Evolutionary conservation across 2,329 filamentous ascomycete species (phyloP).

Genomic region (Fusarium sambucinum): DNA sequence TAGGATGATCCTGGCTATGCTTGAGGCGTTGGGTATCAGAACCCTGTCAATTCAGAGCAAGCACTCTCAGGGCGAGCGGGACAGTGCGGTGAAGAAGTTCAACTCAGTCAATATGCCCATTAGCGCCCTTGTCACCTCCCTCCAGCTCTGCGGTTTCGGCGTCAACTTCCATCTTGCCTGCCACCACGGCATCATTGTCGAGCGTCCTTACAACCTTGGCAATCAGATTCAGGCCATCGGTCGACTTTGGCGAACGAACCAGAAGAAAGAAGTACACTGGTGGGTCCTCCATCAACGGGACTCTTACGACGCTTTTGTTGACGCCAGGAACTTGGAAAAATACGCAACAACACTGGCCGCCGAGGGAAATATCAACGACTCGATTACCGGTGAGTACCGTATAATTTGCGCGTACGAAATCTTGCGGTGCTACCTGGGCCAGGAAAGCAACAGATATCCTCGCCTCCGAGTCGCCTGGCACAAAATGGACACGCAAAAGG

Average conservation of each 20-base stretch:
- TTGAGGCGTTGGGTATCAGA: no score
- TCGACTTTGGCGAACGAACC: background rate
- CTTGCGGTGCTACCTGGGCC: background rate
- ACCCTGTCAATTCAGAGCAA: no score
- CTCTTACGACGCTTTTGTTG: background rate
- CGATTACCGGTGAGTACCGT: background rate
- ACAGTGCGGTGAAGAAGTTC: background rate
- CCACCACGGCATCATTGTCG: background rate
- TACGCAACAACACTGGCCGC: background rate
- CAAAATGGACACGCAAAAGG: no score
- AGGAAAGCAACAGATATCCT: background rate
- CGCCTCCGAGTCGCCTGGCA: no score
- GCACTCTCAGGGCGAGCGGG: background rate
- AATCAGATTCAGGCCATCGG: background rate
- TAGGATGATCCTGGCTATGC: no score
- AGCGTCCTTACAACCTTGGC: background rate
- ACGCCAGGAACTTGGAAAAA: background rate
- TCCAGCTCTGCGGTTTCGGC: background rate
- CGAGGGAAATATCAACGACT: background rate
- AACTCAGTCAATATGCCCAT: fast-evolving
- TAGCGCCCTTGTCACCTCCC: background rate
- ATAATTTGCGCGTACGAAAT: slow-evolving; percentile 1
- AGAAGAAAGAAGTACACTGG: background rate
- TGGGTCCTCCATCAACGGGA: background rate
- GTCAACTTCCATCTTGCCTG: background rate